phyloP scores from a whole-genome alignment of 768 basidiomycete species.

The Pleurotus eryngii region DNA sequence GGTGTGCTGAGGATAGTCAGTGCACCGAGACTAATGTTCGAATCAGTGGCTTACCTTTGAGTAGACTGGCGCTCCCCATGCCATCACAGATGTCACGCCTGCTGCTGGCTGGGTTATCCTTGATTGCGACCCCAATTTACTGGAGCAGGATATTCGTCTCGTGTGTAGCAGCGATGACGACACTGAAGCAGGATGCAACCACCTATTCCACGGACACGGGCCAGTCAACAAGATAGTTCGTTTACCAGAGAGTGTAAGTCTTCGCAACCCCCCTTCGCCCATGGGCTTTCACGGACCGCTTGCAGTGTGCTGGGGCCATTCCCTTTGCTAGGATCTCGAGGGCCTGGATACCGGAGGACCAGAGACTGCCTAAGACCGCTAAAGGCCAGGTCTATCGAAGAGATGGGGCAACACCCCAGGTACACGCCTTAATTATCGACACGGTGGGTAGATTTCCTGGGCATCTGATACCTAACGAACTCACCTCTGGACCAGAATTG shows the following conservation, averaged over 20 bases:
- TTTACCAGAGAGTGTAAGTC: constrained; percentile 48
- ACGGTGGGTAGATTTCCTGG: constrained; percentile 5
- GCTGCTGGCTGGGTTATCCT: constrained; percentile 7
- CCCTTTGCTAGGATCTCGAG: constrained; percentile 39
- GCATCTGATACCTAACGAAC: too few relatives aligned
- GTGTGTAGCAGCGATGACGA: constrained; percentile 2
- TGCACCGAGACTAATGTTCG: not conserved
- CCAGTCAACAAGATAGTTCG: constrained; percentile 49
- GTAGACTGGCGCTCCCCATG: constrained; percentile 2
- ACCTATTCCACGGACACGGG: constrained; percentile 33
- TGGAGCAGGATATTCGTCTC: constrained; percentile 2
- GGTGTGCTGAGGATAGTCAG: not conserved
- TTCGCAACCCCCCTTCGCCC: constrained; percentile 9
- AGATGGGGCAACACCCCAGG: constrained; percentile 21
- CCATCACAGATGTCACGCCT: constrained; percentile 1
- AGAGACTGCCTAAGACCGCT: constrained; percentile 34
- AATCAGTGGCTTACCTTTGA: not conserved
- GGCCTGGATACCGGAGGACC: constrained; percentile 39
- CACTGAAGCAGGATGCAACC: constrained; percentile 29
- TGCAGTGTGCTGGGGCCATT: constrained; percentile 33
- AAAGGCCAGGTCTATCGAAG: constrained; percentile 20
- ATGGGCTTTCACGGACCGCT: constrained; percentile 15
- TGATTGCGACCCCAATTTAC: not conserved
- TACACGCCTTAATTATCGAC: constrained; percentile 30
- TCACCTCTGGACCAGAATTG: constrained; percentile 18